phyloP scores from a whole-genome alignment of 192 early-diverging fungal genomes.

The Obelidium mucronatum region DNA sequence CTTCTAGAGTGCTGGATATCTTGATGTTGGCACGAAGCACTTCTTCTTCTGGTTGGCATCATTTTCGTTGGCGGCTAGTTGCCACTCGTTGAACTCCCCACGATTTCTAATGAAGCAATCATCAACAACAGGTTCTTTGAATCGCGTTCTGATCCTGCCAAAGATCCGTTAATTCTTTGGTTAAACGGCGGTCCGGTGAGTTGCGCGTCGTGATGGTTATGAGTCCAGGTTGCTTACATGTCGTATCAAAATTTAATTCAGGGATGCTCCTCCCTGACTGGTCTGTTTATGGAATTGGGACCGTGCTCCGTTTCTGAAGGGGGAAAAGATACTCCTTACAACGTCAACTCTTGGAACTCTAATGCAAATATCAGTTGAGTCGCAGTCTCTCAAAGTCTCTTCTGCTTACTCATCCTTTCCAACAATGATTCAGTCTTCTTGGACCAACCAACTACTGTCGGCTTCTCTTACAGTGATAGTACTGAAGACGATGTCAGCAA shows the following conservation, averaged over 20 bases:
- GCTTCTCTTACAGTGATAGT: conserved; percentile 76
- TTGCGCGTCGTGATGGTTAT: too few species aligned
- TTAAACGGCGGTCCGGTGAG: conserved; percentile 78
- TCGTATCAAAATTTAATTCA: too few species aligned
- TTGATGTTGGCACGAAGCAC: conserved; percentile 56
- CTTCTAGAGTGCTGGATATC: conserved; percentile 58
- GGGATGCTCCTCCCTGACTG: conserved; percentile 79
- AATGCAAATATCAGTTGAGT: conserved; percentile 69
- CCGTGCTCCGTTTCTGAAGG: conserved; percentile 85
- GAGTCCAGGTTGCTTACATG: too few species aligned
- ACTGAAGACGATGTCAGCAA: conserved; percentile 70
- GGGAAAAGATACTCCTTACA: conserved; percentile 68
- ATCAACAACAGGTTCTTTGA: conserved; percentile 97
- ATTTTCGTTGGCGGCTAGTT: neutral
- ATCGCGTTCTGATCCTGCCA: conserved; percentile 74
- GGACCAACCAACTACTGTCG: conserved; percentile 83
- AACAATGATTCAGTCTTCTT: conserved; percentile 9
- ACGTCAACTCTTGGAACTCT: conserved; percentile 89
- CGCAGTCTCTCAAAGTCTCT: conserved; percentile 2
- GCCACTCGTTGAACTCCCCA: neutral
- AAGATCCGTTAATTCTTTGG: conserved; percentile 83
- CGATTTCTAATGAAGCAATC: neutral
- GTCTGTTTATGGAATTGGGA: conserved; percentile 79
- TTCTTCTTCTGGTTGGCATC: conserved; percentile 39
- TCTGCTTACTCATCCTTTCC: neutral